Evolutionary conservation across 140 eudicot species (phyloP).

Genomic region (Senecio squalidus): DNA sequence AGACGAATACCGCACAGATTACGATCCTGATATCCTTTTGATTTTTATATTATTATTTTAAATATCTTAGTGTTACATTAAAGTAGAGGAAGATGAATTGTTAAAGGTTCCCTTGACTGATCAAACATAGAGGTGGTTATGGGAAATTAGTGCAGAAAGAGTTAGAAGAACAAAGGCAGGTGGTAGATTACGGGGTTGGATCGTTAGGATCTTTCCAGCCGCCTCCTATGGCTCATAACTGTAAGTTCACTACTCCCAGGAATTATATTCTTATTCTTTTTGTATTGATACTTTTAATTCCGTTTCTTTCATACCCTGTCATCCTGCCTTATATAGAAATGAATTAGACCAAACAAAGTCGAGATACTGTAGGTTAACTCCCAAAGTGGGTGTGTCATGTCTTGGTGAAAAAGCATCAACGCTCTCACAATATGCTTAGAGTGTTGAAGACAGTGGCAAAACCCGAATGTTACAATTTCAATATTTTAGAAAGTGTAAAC

Average conservation of each 20-base stretch:
- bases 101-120: constrained; percentile 14
- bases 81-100: not conserved
- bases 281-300: not conserved
- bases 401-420: too few species aligned
- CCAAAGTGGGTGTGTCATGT: too few species aligned
- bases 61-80: not conserved
- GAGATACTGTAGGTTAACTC: too few species aligned
- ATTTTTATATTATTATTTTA: not conserved
- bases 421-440: too few species aligned
- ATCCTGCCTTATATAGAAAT: too few species aligned
- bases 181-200: constrained; percentile 87
- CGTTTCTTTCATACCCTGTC: not conserved
- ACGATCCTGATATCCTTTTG: constrained; percentile 47
- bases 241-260: constrained; percentile 40
- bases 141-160: constrained; percentile 93
- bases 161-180: constrained; percentile 83
- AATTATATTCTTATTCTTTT: not conserved
- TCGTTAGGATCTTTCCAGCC: constrained; percentile 72
- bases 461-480: not conserved
- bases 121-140: constrained; percentile 95
- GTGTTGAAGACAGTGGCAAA: too few species aligned
- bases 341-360: too few species aligned
- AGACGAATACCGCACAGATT: constrained; percentile 43
- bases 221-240: constrained; percentile 61
- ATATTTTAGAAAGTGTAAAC: not conserved